Base-by-base conservation (phyloP, 2,329 filamentous ascomycete species). In the Thielaviopsis ethacetica region DNA sequence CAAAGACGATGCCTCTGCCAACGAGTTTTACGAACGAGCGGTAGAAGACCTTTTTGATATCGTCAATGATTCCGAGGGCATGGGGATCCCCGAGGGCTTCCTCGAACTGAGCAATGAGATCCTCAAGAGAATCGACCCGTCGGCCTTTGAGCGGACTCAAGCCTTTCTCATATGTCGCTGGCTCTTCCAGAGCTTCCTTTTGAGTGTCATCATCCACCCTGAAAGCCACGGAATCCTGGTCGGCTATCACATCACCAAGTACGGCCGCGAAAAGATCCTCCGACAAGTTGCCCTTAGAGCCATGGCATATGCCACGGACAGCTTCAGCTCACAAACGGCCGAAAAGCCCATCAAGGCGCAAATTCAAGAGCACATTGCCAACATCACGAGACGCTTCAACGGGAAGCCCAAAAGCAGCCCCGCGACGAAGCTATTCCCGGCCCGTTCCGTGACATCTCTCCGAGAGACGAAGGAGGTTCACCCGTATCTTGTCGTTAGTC, bases 191-290 rank as follows among this genome's bases (percentile, higher is more conserved):
- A 85, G 85, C 56, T 96, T 93, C 71, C 75, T 97, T 41, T 79
- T 88, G 53, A 85, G 87, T 65, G 85, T 89, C 57, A 81, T 97
- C 66, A 87, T 89, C 54, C 87, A 93, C 66, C 93, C 93, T 12
- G 93, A 98, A 78, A 90, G 78, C 57, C 78, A 82, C 64, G 81
- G 82, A 58, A 81, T 86, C 73, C 84, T 97, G 75, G 80, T 88
- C 59, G 88, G 95, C 66, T 91, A 95, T 69, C 88, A 95, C 72
- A 89, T 97, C 65, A 91, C 87, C 55, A 88, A 94, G 65, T 89
- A 91, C 70, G 90, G 89, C 50, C 82, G 93, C 51, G 87, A 95
- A 66, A 91, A 84, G 69, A 86, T 86, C 59, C 73, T 86, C 59
- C 84, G 84, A 66, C 86, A 91, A 68, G 85, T 96, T 59, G 89